Evolutionary conservation across 78 protist genomes (phyloP).

Genomic region (Emiliania huxleyi): DNA sequence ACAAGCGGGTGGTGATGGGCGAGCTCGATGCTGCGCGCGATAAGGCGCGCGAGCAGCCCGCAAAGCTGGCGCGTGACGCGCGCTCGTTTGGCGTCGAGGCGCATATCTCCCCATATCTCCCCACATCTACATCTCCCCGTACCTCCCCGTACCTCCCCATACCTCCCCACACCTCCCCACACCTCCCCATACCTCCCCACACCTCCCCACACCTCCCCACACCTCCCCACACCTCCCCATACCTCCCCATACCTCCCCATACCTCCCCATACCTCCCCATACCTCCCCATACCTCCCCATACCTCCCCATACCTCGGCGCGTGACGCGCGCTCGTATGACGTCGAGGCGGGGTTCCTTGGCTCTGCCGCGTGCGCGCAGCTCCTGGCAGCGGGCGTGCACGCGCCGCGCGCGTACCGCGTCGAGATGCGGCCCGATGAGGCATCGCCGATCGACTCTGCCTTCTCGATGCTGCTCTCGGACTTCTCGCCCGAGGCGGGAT

Average conservation of each 20-base stretch:
- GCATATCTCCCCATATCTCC: no score
- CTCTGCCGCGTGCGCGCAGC: conserved; percentile 10
- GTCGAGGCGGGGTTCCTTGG: conserved; percentile 33
- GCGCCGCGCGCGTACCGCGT: not conserved
- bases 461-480: not conserved
- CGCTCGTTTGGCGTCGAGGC: conserved; percentile 15
- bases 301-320: no score
- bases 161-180: no score
- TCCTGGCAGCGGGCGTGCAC: not conserved
- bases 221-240: no score
- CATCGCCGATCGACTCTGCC: not conserved
- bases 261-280: no score
- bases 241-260: no score
- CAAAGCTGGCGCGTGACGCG: conserved; percentile 31
- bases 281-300: no score
- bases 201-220: no score
- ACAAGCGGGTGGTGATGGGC: conserved; percentile 16
- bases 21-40: not conserved
- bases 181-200: no score
- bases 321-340: not conserved
- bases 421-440: not conserved
- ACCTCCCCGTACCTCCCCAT: no score
- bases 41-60: not conserved
- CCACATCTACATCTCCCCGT: no score
- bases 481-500: conserved; percentile 11